A percentile compares a stretch with the other conserved stretches of the same genome.
These are phyloP conservation scores for Alternaria sp. DNA, from an alignment of 2,329 filamentous ascomycete species.

Conservation along the genomic window DNA sequence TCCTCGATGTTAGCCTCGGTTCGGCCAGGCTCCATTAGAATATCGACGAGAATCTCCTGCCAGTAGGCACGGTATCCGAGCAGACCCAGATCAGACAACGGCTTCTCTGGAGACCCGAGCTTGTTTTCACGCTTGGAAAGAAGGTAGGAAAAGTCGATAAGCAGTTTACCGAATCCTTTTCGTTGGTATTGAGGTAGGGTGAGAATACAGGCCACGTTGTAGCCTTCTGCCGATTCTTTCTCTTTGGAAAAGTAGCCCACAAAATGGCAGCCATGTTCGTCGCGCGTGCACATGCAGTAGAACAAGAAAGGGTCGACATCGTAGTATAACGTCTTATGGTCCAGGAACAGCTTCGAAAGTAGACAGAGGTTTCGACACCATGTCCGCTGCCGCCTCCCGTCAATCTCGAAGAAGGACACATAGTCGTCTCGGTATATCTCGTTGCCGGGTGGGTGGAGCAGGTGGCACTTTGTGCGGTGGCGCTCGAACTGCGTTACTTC, in stretches of 20 bases:
- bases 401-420: constrained; percentile 96
- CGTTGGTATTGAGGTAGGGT: constrained; percentile 96
- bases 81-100: constrained; percentile 89
- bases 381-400: constrained; percentile 89
- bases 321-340: constrained; percentile 98
- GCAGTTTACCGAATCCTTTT: constrained; percentile 87
- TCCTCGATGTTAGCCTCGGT: constrained; percentile 84
- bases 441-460: constrained; percentile 93
- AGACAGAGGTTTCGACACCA: constrained; percentile 97
- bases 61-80: constrained; percentile 96
- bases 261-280: constrained; percentile 89
- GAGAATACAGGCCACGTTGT: constrained; percentile 97
- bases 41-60: constrained; percentile 91
- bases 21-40: constrained; percentile 69
- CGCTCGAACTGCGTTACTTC: constrained; percentile 81
- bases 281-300: constrained; percentile 93
- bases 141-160: constrained; percentile 98
- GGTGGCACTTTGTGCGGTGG: constrained; percentile 86
- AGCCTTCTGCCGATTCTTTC: constrained; percentile 94
- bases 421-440: constrained; percentile 97
- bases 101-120: constrained; percentile 94
- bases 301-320: constrained; percentile 99
- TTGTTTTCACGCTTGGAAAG: constrained; percentile 94
- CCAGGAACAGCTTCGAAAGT: constrained; percentile 93
- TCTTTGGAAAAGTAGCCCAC: constrained; percentile 99